Evolutionary conservation across 169 alveolate species (phyloP).

Genomic region (Sarcocystis neurona): DNA sequence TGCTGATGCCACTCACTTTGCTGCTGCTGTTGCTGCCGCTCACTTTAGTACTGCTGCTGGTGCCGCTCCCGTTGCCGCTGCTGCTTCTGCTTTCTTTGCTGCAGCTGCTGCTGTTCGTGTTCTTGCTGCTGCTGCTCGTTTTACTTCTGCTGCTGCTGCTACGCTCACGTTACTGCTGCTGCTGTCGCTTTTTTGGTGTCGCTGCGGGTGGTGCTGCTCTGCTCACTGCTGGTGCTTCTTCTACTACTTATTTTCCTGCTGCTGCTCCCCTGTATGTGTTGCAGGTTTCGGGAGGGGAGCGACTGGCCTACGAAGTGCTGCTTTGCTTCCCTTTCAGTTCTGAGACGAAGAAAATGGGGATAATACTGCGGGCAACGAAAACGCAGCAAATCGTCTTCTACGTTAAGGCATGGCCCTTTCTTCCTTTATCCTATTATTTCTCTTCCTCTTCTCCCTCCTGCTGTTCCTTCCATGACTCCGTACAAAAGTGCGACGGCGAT

Average conservation of each 20-base stretch:
- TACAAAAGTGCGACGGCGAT: too few relatives aligned
- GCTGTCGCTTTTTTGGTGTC: background rate
- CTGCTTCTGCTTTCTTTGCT: background rate
- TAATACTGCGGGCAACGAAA: constrained; percentile 84
- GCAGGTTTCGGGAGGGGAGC: constrained; percentile 29
- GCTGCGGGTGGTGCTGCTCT: background rate
- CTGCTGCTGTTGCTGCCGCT: background rate
- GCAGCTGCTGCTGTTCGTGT: background rate
- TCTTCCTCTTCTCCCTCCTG: background rate
- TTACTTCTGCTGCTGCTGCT: background rate
- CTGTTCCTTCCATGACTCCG: too few relatives aligned
- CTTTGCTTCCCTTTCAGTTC: constrained; percentile 95
- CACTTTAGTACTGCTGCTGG: background rate
- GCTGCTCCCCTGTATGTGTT: background rate
- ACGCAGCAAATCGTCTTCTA: constrained; percentile 71
- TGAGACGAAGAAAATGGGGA: constrained; percentile 98
- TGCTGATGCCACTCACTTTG: too few relatives aligned
- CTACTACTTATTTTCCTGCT: background rate
- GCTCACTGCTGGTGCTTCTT: background rate
- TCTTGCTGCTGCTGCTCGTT: background rate
- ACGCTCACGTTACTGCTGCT: background rate
- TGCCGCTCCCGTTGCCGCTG: background rate
- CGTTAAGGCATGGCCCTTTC: constrained; percentile 22
- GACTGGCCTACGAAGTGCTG: constrained; percentile 85
- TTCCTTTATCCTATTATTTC: background rate